phyloP scores from a whole-genome alignment of 306 rosid genomes.

The Comarum palustre region DNA sequence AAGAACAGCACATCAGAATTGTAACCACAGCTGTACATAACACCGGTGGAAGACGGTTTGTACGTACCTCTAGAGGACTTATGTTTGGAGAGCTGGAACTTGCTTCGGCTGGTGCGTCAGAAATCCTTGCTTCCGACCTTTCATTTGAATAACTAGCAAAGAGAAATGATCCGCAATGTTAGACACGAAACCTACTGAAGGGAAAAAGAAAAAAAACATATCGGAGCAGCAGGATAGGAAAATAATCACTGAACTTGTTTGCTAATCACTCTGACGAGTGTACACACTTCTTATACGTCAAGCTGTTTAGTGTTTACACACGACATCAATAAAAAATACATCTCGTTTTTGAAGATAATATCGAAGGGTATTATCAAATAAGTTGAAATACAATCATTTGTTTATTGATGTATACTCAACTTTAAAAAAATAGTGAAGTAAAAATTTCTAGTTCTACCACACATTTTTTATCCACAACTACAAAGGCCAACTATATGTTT shows the following conservation, averaged over 20 bases:
- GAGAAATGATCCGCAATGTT: constrained; percentile 25
- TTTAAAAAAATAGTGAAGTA: too few relatives aligned
- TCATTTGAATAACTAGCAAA: constrained; percentile 80
- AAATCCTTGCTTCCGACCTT: constrained; percentile 72
- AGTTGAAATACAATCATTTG: too few relatives aligned
- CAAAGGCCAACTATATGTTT: background rate
- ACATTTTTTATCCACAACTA: background rate
- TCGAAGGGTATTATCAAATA: background rate
- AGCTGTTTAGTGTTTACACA: too few relatives aligned
- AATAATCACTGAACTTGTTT: background rate
- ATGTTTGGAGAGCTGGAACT: constrained; percentile 34
- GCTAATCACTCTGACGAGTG: background rate
- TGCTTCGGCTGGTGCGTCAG: constrained; percentile 47
- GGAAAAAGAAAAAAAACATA: background rate
- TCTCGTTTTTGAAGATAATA: background rate
- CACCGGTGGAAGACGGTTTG: background rate
- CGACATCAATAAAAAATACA: too few relatives aligned
- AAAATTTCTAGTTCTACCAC: background rate
- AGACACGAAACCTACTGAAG: constrained; percentile 18
- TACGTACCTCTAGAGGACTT: constrained; percentile 45
- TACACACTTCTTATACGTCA: background rate
- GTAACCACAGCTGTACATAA: background rate
- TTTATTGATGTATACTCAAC: background rate
- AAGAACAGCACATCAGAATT: constrained; percentile 13
- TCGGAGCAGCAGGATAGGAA: background rate